A percentile compares a stretch with the other conserved stretches of the same genome.
phyloP scores from a whole-genome alignment of 2,329 filamentous ascomycete genomes.

The Metarhizium anisopliae region DNA sequence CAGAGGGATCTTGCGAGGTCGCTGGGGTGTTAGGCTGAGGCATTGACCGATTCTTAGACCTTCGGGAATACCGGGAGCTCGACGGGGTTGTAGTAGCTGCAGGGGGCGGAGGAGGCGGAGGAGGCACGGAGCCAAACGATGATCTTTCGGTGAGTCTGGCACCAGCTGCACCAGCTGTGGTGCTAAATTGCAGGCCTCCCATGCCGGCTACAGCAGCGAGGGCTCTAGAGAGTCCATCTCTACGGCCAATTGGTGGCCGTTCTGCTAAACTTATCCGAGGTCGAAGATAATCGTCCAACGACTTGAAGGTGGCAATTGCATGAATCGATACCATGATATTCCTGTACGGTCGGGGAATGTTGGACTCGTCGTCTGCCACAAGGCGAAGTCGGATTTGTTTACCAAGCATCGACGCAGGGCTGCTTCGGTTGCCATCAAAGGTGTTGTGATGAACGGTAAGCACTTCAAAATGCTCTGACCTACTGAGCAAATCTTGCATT shows the following conservation, averaged over 20 bases:
- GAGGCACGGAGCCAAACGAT: constrained; percentile 27
- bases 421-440: constrained; percentile 82
- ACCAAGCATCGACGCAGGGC: constrained; percentile 88
- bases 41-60: constrained; percentile 38
- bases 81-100: constrained; percentile 28
- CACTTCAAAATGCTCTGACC: constrained; percentile 96
- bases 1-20: constrained; percentile 32
- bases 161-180: constrained; percentile 24
- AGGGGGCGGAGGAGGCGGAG: constrained; percentile 13
- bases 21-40: constrained; percentile 29
- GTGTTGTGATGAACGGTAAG: constrained; percentile 90
- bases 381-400: constrained; percentile 90
- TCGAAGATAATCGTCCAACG: constrained; percentile 88
- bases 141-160: constrained; percentile 37
- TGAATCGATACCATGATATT: constrained; percentile 99
- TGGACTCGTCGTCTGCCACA: constrained; percentile 80
- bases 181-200: constrained; percentile 47
- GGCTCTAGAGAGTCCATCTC: constrained; percentile 58
- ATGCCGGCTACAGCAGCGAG: constrained; percentile 72
- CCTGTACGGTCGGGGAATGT: constrained; percentile 77
- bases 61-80: constrained; percentile 33
- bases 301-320: constrained; percentile 95
- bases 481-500: constrained; percentile 88
- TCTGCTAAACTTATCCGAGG: constrained; percentile 80
- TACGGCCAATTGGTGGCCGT: constrained; percentile 49